phyloP scores from a whole-genome alignment of 352 stramenopile species.

The Plasmopara muralis region DNA sequence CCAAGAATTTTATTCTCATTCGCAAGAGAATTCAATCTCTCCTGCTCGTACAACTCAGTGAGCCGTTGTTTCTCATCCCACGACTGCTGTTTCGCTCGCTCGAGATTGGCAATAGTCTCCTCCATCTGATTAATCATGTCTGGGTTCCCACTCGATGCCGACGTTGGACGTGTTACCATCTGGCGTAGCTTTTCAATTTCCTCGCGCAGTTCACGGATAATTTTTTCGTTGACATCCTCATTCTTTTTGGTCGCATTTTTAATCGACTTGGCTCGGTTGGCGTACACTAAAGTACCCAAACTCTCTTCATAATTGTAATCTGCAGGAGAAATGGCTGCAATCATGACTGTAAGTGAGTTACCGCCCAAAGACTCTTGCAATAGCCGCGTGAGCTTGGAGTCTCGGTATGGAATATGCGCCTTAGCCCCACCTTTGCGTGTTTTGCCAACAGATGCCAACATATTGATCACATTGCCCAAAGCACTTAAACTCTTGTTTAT shows the following conservation, averaged over 20 bases:
- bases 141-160: slow-evolving; percentile 22
- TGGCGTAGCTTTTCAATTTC: slow-evolving; percentile 89
- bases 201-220: slow-evolving; percentile 87
- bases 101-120: slow-evolving; percentile 80
- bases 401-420: slow-evolving; percentile 85
- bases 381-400: slow-evolving; percentile 88
- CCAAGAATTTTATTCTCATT: slow-evolving; percentile 78
- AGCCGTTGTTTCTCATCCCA: slow-evolving; percentile 89
- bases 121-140: slow-evolving; percentile 77
- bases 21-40: slow-evolving; percentile 78
- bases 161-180: slow-evolving; percentile 60
- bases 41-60: slow-evolving; percentile 77
- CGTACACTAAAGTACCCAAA: slow-evolving; percentile 91
- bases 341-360: slow-evolving; percentile 92
- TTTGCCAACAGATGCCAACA: slow-evolving; percentile 54
- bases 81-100: slow-evolving; percentile 81
- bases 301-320: slow-evolving; percentile 93
- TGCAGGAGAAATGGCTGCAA: slow-evolving; percentile 88
- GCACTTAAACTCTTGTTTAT: slow-evolving; percentile 92
- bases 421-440: slow-evolving; percentile 23
- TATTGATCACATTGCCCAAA: slow-evolving; percentile 90
- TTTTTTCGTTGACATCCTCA: slow-evolving; percentile 88
- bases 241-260: slow-evolving; percentile 86
- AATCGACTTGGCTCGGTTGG: slow-evolving; percentile 88
- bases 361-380: slow-evolving; percentile 87